Evolutionary conservation across 2,329 filamentous ascomycete genomes (phyloP), one percentile per base, ranked within the genome.

Genomic region (Aureobasidium zeae): DNA sequence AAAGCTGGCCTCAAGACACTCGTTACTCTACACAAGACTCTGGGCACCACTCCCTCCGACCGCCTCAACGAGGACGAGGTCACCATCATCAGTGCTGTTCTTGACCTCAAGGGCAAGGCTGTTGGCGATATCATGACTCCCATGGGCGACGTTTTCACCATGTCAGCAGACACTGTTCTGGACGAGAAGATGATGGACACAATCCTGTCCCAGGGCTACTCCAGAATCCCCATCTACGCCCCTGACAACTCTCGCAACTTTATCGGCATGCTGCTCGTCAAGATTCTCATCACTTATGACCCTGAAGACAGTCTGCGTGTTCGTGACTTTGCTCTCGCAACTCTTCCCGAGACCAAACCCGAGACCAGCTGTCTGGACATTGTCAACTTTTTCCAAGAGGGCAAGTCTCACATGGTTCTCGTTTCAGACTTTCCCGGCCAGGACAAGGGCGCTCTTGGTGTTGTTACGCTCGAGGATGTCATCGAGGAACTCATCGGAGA

Each of bases 331-430:
- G 81, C 87, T 6, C 72, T 98, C 38, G 91, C 91, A 11, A 95
- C 91, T 0, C 76, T 98, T 5, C 91, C 93, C 1, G 91, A 98
- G 63, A 98, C 91, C 0, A 78, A 86, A 8, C 86, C 91, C 0
- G 86, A 95, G 59, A 98, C 91, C 0, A 95, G 88, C 67, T 98
- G 91, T 61, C 67, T 98, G 45, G 91, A 98, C 62, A 96, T 98
- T 56, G 86, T 98, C 66, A 98, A 98, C 67, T 98, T 95, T 65
- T 98, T 98, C 69, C 91, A 98, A 63, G 91, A 98, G 69, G 91
- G 91, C 55, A 98, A 98, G 63, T 94, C 88, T 1, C 91, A 98
- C 63, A 94, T 98, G 88, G 89, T 96, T 0, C 71, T 98, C 20
- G 91, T 96, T 7, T 95, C 89, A 0, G 85, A 94, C 56, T 76